A percentile compares a stretch with the other conserved stretches of the same genome.
phyloP scores from a whole-genome alignment of 106 monocot species.

The Triglochin maritima region DNA sequence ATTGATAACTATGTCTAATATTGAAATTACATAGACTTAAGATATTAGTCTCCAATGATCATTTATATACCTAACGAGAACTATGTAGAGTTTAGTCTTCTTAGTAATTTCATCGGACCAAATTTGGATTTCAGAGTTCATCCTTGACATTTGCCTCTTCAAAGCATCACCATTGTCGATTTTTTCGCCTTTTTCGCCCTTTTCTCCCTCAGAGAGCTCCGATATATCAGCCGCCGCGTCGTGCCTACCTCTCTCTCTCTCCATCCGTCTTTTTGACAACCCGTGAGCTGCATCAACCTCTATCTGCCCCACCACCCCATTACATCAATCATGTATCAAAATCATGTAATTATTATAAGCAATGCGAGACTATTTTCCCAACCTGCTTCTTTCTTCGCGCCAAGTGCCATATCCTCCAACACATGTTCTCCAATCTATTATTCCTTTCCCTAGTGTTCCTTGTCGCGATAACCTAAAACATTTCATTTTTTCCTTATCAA shows the following conservation, averaged over 20 bases:
- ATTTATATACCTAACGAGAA: slow-evolving; percentile 61
- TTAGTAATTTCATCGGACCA: slow-evolving; percentile 25
- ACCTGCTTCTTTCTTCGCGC: slow-evolving; percentile 75
- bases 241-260: slow-evolving; percentile 37
- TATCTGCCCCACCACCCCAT: slow-evolving; percentile 15
- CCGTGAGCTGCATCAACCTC: slow-evolving; percentile 28
- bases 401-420: slow-evolving; percentile 80
- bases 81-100: slow-evolving; percentile 39
- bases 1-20: neutral
- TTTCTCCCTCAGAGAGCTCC: slow-evolving; percentile 67
- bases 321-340: neutral
- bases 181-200: slow-evolving; percentile 11
- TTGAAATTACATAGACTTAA: neutral
- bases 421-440: slow-evolving; percentile 68
- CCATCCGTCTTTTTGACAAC: slow-evolving; percentile 17
- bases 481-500: too few species aligned
- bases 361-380: neutral
- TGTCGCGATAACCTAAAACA: slow-evolving; percentile 42
- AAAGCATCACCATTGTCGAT: neutral
- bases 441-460: slow-evolving; percentile 54
- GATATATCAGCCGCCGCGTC: slow-evolving; percentile 54
- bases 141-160: slow-evolving; percentile 9
- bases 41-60: neutral
- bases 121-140: slow-evolving; percentile 29
- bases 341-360: too few species aligned